Evolutionary conservation across 2,329 filamentous ascomycete genomes (phyloP), one percentile per base, ranked within the genome.

Genomic region (Colletotrichum viniferum): DNA sequence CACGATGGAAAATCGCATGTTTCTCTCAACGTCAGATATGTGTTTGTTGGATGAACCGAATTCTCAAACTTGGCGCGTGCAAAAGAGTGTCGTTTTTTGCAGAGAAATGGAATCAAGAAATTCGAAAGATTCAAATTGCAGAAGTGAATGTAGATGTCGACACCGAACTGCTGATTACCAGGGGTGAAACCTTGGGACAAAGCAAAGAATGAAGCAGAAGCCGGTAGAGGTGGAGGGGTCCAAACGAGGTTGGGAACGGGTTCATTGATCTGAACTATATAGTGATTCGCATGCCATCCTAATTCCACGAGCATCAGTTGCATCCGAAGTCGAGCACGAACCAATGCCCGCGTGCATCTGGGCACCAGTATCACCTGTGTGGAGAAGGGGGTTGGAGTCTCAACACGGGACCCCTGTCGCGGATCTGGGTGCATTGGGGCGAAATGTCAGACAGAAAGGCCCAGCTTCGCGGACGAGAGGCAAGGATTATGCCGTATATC

Each of bases 201-300:
- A 67, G 61, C 67, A 74, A 71, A 56, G 69, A 72, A 63, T 64
- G 63, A 64, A 63, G 69, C 58, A 68, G 56, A 73, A 30, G 26
- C 32, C 58, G 34, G 62, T 62, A 56, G 61, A 56, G 55, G 55
- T 56, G 52, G n/a, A 28, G 28, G 48, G 63, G 63, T 58, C 63
- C 56, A 68, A 69, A 60, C 34, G 48, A 24, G 55, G 24, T 71
- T 14, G 68, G 63, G 63, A 18, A 52, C 43, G 24, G 63, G 69
- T 75, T 75, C 73, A 52, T 73, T 58, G 63, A 64, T 75, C 73
- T 64, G 69, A 75, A 73, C 73, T 75, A 73, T 73, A 73, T 75
- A 73, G 69, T 36, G 58, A 68, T 52, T 60, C 16, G 63, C 63
- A 75, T 75, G 73, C 69, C 73, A 75, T 73, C 73, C 60, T 30